Base-by-base conservation (phyloP, 768 basidiomycete genomes). In the Phanerochaete carnosa region DNA sequence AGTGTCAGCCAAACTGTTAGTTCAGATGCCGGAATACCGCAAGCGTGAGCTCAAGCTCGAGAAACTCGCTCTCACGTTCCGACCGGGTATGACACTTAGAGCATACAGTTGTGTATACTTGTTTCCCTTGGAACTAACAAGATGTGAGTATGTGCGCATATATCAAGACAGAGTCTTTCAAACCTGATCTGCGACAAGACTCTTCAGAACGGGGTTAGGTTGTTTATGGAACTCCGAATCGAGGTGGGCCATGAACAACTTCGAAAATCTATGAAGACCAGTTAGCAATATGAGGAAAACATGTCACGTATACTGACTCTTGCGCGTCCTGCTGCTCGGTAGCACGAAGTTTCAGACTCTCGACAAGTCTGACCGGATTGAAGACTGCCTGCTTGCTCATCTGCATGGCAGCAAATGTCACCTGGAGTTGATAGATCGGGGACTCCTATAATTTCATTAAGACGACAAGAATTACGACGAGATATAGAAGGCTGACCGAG, bases 261-360 rank as follows among this genome's bases (percentile, higher is more conserved):
- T 98, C 2, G 93, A 94, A 70, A 98, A 96, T 70, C 94, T 95
- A 69, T 1, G 66, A 49, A 52, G 16, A 57, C 1, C 26, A 30
- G 12, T 19, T 39, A 63, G 30, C 49, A 68, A 35, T 59, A 2
- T n/a, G n/a, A 49, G 23, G 15, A 28, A 47, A 22, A 16, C 15
- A 45, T 7, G 37, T 25, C 54, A 49, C 32, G 58, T 25, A 43
- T 26, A 70, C 85, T 57, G 68, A 97, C 94, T 98, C 96, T 74
- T 95, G 94, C 30, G 96, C 95, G 75, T 98, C 96, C 74, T 98
- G 95, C 69, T 98, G 96, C 69, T 97, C 92, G 3, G 88, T 80
- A 1, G 88, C 86, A 22, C 88, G 83, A 39, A 98, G 76, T 60
- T 87, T 83, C 55, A 98, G 76, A 65, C 92, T 92, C 69, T 95